A percentile compares a stretch with the other conserved stretches of the same genome.
These are phyloP conservation scores for Lathyrus tuberosus DNA, from an alignment of 306 rosid genomes.

Conservation along the genomic window DNA sequence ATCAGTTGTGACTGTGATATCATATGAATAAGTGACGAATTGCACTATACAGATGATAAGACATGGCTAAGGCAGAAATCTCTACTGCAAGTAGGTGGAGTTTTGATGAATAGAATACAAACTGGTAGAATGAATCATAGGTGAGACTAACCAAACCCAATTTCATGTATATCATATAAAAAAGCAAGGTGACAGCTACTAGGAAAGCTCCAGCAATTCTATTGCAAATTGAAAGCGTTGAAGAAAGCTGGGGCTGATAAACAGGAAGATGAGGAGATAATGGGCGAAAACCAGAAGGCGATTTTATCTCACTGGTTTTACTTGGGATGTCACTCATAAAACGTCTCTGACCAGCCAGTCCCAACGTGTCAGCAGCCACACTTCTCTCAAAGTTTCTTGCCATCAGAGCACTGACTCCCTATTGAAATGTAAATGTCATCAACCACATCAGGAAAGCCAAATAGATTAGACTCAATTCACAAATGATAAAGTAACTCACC, in stretches of 20 bases:
- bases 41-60: constrained; percentile 52
- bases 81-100: constrained; percentile 49
- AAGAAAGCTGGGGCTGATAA: constrained; percentile 54
- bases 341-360: constrained; percentile 72
- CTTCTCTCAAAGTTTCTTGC: constrained; percentile 75
- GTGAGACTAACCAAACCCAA: constrained; percentile 45
- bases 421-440: constrained; percentile 33
- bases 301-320: constrained; percentile 59
- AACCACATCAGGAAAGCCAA: constrained; percentile 2
- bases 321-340: constrained; percentile 64
- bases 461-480: constrained; percentile 25
- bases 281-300: constrained; percentile 46
- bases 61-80: constrained; percentile 49
- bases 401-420: constrained; percentile 84
- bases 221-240: constrained; percentile 49
- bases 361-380: constrained; percentile 68
- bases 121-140: constrained; percentile 47
- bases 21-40: constrained; percentile 54
- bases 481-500: constrained; percentile 54
- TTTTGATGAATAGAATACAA: constrained; percentile 48
- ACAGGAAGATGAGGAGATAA: constrained; percentile 61
- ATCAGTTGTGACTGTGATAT: constrained; percentile 60
- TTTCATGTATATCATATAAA: constrained; percentile 46
- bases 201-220: constrained; percentile 51
- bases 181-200: constrained; percentile 30